phyloP scores from a whole-genome alignment of 2,329 filamentous ascomycete species.

The Leptosphaerulina australis region DNA sequence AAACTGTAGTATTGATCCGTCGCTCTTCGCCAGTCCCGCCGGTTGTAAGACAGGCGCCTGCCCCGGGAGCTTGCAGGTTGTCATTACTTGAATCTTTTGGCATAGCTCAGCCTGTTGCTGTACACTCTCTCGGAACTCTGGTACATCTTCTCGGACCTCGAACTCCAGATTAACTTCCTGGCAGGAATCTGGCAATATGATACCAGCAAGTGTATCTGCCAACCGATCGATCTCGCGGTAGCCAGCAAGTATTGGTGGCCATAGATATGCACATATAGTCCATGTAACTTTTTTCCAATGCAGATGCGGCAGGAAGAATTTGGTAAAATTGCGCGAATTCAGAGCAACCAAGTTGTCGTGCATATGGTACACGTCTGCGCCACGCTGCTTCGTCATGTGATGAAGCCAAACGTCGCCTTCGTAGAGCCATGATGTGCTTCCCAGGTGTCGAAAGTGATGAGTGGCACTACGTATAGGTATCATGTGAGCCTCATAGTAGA shows the following conservation, averaged over 20 bases:
- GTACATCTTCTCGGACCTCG: conserved; percentile 25
- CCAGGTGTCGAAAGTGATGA: conserved; percentile 26
- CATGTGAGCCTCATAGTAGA: conserved; percentile 48
- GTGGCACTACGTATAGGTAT: conserved; percentile 44
- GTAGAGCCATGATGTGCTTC: conserved; percentile 13
- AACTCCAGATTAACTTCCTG: conserved; percentile 35
- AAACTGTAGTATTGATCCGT: conserved; percentile 19
- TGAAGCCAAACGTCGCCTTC: conserved; percentile 25
- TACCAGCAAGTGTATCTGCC: conserved; percentile 2
- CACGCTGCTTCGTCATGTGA: conserved; percentile 28
- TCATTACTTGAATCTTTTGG: conserved; percentile 5
- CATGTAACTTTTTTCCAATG: conserved; percentile 34
- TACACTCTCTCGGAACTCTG: conserved; percentile 7
- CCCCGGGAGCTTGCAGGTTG: too few species aligned
- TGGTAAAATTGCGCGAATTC: conserved; percentile 3
- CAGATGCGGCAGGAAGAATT: conserved; percentile 25
- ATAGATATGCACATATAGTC: conserved; percentile 27
- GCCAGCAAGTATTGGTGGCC: conserved; percentile 12
- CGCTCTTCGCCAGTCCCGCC: conserved; percentile 8
- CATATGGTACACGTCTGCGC: conserved; percentile 30
- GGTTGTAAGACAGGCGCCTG: not conserved
- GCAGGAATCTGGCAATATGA: conserved; percentile 26
- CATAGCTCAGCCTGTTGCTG: conserved; percentile 13
- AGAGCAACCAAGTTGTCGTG: conserved; percentile 23
- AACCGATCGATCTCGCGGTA: conserved; percentile 15